These are phyloP conservation scores for Backusella morwellensis DNA, from an alignment of 192 early-diverging fungal species.

Conservation along the genomic window DNA sequence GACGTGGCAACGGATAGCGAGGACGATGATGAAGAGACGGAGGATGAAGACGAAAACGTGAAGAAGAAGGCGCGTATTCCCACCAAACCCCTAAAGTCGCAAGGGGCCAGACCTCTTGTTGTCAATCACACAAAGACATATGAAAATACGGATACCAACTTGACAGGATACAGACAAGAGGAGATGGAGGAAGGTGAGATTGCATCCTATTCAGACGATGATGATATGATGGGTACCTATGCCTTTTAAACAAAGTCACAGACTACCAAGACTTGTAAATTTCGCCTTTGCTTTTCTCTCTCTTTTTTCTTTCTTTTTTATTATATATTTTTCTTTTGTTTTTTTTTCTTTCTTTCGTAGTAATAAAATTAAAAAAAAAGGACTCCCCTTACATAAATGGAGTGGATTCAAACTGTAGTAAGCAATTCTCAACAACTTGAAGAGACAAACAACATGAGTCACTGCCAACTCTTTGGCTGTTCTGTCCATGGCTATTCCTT, in stretches of 20 bases:
- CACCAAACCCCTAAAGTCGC: conserved; percentile 2
- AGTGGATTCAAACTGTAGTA: background rate
- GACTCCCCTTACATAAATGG: background rate
- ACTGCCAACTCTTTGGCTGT: background rate
- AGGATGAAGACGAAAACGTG: background rate
- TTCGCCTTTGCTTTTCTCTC: background rate
- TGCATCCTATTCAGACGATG: conserved; percentile 7
- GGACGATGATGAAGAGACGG: background rate
- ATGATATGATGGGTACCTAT: conserved; percentile 5
- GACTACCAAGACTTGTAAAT: background rate
- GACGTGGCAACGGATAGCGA: conserved; percentile 12
- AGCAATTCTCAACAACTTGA: background rate
- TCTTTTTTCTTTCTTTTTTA: background rate
- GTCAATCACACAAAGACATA: background rate
- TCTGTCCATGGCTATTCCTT: background rate
- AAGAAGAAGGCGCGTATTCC: background rate
- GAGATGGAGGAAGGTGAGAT: conserved; percentile 17
- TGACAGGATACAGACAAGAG: background rate
- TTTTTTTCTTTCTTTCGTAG: background rate
- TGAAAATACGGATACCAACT: background rate
- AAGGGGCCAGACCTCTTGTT: background rate
- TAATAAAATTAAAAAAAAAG: background rate
- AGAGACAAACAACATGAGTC: background rate
- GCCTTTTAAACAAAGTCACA: background rate
- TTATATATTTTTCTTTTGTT: background rate